These are phyloP conservation scores for Mucor irregularis DNA, from an alignment of 371 early-diverging fungal genomes.

Conservation along the genomic window DNA sequence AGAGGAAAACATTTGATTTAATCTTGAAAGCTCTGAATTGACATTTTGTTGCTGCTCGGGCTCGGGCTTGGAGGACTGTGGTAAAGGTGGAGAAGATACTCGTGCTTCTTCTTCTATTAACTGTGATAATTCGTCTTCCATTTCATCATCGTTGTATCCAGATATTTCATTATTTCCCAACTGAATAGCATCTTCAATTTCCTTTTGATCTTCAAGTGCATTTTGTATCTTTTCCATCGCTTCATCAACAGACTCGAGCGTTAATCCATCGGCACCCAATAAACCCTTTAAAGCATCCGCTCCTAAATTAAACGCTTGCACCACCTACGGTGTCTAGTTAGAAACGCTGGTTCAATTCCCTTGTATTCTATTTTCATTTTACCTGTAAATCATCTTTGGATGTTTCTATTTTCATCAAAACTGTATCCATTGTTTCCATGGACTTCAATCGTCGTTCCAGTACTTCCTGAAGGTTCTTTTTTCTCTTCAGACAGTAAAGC, in stretches of 20 bases:
- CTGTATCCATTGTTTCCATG: conserved; percentile 57
- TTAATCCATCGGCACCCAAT: conserved; percentile 34
- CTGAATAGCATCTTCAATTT: conserved; percentile 53
- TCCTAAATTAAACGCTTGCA: conserved; percentile 57
- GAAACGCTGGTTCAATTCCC: not conserved
- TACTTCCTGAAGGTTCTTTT: conserved; percentile 42
- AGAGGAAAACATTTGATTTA: conserved; percentile 21
- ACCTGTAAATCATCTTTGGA: conserved; percentile 62
- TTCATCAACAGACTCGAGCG: conserved; percentile 43
- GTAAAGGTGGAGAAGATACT: not conserved
- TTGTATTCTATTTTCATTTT: not conserved
- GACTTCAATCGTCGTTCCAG: conserved; percentile 47
- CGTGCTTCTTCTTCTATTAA: conserved; percentile 16
- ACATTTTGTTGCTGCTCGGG: not conserved
- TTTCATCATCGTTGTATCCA: conserved; percentile 34
- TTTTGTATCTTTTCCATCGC: conserved; percentile 51
- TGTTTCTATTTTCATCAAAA: conserved; percentile 53
- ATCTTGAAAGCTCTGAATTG: conserved; percentile 18
- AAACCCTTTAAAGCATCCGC: conserved; percentile 46
- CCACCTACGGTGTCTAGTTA: conserved; percentile 28
- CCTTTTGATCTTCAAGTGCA: conserved; percentile 53
- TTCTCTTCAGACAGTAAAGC: conserved; percentile 46
- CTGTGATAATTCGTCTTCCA: conserved; percentile 50
- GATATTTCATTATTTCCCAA: conserved; percentile 26
- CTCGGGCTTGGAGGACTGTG: conserved; percentile 4